Evolutionary conservation across 257 asterid genomes (phyloP), one percentile per base, ranked within the genome.

Genomic region (Scutellaria barbata): DNA sequence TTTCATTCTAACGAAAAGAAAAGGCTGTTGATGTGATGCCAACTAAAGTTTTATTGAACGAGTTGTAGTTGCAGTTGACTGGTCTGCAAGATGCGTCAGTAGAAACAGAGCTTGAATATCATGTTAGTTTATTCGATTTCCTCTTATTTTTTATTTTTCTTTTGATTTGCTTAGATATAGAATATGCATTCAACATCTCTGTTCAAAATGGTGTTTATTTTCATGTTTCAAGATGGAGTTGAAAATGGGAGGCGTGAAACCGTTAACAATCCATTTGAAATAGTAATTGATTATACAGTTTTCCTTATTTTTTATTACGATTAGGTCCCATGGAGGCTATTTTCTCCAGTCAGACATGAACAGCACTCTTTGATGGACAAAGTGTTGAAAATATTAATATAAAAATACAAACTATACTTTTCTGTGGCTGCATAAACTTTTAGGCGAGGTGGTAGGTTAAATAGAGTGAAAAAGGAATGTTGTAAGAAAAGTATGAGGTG

Each of bases 51-150:
- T 46, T n/a, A 63, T 22, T 33, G 12, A 11, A 54, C 9, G 37
- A 70, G 56, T 63, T 73, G 57, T 25, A 52, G 53, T 68, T 56
- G 63, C 53, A 35, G 43, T 43, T 45, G 57, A 13, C 52, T 35
- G 35, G 39, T 5, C 9, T 41, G 62, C 25, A 18, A 11, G 59
- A 40, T 71, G 22, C 48, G 39, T 37, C 16, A 13, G 25, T 48
- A 39, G 42, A 8, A 62, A 51, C 16, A 12, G 60, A 10, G 57
- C 22, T 6, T 48, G 30, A 39, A 64, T 17, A 30, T 37, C 4
- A 30, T 30, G 35, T 30, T 30, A 30, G 43, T 62, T 17, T 30
- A 30, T 50, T 50, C 58, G 73, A 40, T 53, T 50, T 62, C 0
- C 13, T 46, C 33, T 10, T 1, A 56, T 8, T 35, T 10, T 40